A percentile compares a stretch with the other conserved stretches of the same genome.
Evolutionary conservation across 352 stramenopile species (phyloP).

Genomic region (Phytophthora kernoviae): DNA sequence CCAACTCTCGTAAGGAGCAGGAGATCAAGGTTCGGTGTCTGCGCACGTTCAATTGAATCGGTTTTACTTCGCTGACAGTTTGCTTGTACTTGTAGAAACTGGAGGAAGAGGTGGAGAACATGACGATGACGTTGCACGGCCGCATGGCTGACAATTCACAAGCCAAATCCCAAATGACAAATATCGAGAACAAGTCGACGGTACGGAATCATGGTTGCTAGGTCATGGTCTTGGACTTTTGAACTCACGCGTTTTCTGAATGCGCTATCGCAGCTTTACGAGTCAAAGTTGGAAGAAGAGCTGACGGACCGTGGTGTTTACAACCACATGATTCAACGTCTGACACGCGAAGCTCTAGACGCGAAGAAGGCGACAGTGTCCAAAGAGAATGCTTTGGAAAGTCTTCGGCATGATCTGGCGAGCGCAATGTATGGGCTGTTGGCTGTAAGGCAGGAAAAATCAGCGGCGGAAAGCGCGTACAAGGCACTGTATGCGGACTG

Average conservation of each 20-base stretch:
- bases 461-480: constrained; percentile 59
- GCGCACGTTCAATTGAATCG: not conserved
- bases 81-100: constrained; percentile 46
- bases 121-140: constrained; percentile 70
- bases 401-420: constrained; percentile 61
- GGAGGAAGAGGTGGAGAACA: constrained; percentile 79
- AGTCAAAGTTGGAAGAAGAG: constrained; percentile 81
- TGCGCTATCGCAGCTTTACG: constrained; percentile 53
- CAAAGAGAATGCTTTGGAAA: constrained; percentile 64
- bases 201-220: constrained; percentile 26
- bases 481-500: constrained; percentile 71
- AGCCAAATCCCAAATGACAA: constrained; percentile 61
- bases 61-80: constrained; percentile 2
- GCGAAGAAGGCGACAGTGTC: constrained; percentile 71
- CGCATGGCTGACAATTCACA: constrained; percentile 61
- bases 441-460: constrained; percentile 74
- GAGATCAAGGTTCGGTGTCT: constrained; percentile 58
- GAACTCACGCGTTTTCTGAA: not conserved
- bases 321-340: constrained; percentile 83
- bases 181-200: constrained; percentile 80
- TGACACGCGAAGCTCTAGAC: constrained; percentile 58
- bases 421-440: constrained; percentile 58
- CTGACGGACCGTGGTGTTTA: constrained; percentile 73
- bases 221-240: not conserved
- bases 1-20: constrained; percentile 69